phyloP scores from a whole-genome alignment of 305 asterid species.

The Plantago lanceolata region DNA sequence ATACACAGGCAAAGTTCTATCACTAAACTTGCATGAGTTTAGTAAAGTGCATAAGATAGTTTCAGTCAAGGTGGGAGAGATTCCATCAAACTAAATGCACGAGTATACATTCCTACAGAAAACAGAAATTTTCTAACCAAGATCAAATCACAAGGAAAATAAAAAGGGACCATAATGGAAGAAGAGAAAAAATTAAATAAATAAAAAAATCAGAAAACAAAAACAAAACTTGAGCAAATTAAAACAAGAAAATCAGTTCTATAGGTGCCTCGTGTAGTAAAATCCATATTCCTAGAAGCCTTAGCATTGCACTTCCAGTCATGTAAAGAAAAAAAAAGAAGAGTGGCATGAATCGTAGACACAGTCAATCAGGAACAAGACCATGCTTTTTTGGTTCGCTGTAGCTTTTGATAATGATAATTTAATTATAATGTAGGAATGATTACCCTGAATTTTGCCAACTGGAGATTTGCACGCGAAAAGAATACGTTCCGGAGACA shows the following conservation, averaged over 20 bases:
- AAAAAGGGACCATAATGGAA: neutral
- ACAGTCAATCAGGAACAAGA: neutral
- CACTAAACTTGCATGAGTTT: neutral
- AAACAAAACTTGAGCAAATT: neutral
- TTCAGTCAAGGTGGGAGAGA: too few species aligned
- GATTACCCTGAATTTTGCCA: constrained; percentile 78
- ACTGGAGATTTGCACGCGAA: constrained; percentile 90
- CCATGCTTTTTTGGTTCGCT: neutral
- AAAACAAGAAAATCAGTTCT: neutral
- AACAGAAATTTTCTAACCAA: neutral
- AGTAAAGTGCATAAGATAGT: neutral
- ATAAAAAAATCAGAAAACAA: too few species aligned
- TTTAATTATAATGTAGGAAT: constrained; percentile 16
- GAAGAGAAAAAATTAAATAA: neutral
- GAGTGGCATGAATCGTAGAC: neutral
- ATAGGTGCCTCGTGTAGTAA: neutral
- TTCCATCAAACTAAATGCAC: too few species aligned
- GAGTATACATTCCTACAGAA: neutral
- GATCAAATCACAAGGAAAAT: neutral
- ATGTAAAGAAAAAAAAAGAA: neutral
- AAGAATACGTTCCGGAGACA: constrained; percentile 71
- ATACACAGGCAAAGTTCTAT: neutral
- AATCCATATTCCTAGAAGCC: neutral
- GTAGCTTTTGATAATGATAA: too few species aligned
- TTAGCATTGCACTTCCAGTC: neutral